Evolutionary conservation across 257 asterid genomes (phyloP).

Genomic region (Solanum chaucha): DNA sequence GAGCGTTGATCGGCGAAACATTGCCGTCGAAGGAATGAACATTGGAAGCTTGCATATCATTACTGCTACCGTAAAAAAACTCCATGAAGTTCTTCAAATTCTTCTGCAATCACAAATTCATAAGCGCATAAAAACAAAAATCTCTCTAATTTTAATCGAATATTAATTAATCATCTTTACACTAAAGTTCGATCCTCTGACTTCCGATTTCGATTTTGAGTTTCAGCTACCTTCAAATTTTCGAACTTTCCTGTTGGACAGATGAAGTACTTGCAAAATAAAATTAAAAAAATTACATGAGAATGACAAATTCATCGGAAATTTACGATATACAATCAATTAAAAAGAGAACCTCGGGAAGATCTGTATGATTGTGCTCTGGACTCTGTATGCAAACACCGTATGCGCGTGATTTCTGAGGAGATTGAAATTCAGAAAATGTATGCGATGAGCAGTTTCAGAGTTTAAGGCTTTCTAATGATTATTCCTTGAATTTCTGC

Average conservation of each 20-base stretch:
- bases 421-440: background rate
- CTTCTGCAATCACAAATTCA: constrained; percentile 17
- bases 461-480: background rate
- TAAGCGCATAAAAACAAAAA: background rate
- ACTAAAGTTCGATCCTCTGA: background rate
- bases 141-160: background rate
- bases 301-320: background rate
- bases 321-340: background rate
- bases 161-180: background rate
- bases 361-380: background rate
- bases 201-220: background rate
- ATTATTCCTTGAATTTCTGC: background rate
- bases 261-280: background rate
- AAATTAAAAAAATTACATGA: background rate
- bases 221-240: background rate
- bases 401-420: background rate
- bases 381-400: background rate
- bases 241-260: background rate
- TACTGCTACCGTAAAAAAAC: constrained; percentile 8
- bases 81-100: constrained; percentile 24
- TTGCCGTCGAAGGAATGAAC: constrained; percentile 21
- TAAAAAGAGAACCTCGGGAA: background rate
- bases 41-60: constrained; percentile 26
- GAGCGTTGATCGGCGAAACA: constrained; percentile 22
- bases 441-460: background rate